Evolutionary conservation across 148 eudicot species (phyloP).

Genomic region (Cornus suecica): DNA sequence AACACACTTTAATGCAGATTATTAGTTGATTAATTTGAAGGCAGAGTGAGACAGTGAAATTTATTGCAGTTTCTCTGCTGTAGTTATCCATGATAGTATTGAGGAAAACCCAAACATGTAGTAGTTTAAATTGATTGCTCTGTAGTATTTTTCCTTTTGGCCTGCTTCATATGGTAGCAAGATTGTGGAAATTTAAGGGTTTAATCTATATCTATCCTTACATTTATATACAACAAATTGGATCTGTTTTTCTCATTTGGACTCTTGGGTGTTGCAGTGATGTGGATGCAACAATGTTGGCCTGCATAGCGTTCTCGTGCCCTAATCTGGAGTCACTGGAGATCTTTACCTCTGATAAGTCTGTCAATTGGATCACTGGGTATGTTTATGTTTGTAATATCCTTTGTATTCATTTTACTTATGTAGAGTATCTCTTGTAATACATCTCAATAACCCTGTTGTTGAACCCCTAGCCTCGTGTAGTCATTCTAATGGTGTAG

Average conservation of each 20-base stretch:
- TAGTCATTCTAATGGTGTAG: background rate
- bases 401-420: background rate
- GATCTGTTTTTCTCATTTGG: slow-evolving; percentile 1
- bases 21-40: background rate
- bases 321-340: slow-evolving; percentile 85
- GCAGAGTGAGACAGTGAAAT: background rate
- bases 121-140: background rate
- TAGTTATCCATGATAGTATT: background rate
- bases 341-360: slow-evolving; percentile 45
- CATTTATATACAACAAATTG: no score
- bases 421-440: background rate
- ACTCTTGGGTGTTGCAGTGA: slow-evolving; percentile 65
- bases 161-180: no score
- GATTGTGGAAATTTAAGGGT: background rate
- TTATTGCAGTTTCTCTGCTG: background rate
- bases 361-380: slow-evolving; percentile 83
- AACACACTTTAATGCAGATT: background rate
- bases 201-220: no score
- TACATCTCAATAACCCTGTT: no score
- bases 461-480: no score
- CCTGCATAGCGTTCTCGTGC: slow-evolving; percentile 94
- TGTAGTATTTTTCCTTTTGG: background rate
- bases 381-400: slow-evolving; percentile 20
- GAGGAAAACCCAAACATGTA: background rate
- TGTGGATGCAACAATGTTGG: slow-evolving; percentile 84